phyloP scores from a whole-genome alignment of 106 monocot species.

The Gastrodia elata region DNA sequence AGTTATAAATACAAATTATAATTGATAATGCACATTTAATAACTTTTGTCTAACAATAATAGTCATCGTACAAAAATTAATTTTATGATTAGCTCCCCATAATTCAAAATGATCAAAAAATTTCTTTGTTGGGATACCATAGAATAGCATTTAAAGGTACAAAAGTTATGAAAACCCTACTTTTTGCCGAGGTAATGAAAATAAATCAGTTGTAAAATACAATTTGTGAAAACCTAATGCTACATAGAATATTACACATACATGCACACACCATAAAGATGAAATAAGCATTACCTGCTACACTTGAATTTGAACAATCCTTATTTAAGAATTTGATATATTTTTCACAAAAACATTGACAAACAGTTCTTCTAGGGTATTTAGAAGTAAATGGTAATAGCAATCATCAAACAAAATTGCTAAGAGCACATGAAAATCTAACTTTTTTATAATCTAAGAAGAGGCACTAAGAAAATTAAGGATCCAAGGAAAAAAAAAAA shows the following conservation, averaged over 20 bases:
- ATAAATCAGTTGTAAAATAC: not conserved
- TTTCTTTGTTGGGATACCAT: slow-evolving; percentile 49
- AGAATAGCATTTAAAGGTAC: not conserved
- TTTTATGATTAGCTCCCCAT: slow-evolving; percentile 36
- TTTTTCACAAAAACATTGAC: slow-evolving; percentile 35
- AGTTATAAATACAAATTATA: slow-evolving; percentile 24
- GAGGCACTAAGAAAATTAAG: not conserved
- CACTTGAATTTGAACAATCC: slow-evolving; percentile 22
- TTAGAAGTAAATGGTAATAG: slow-evolving; percentile 23
- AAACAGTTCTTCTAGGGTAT: slow-evolving; percentile 39
- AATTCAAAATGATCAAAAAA: slow-evolving; percentile 54
- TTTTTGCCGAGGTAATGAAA: not conserved
- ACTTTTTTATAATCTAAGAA: slow-evolving; percentile 4
- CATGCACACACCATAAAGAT: not conserved
- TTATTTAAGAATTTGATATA: slow-evolving; percentile 25
- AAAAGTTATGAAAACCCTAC: not conserved
- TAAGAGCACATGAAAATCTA: slow-evolving; percentile 15
- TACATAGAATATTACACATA: not conserved
- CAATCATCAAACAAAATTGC: slow-evolving; percentile 55
- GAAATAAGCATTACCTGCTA: slow-evolving; percentile 34
- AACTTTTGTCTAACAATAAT: not conserved
- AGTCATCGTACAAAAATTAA: slow-evolving; percentile 32
- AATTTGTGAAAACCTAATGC: not conserved
- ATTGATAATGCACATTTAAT: not conserved
- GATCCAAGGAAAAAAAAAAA: too few relatives aligned